Evolutionary conservation across 2,329 filamentous ascomycete species (phyloP).

Genomic region (Pseudogymnoascus sp.): DNA sequence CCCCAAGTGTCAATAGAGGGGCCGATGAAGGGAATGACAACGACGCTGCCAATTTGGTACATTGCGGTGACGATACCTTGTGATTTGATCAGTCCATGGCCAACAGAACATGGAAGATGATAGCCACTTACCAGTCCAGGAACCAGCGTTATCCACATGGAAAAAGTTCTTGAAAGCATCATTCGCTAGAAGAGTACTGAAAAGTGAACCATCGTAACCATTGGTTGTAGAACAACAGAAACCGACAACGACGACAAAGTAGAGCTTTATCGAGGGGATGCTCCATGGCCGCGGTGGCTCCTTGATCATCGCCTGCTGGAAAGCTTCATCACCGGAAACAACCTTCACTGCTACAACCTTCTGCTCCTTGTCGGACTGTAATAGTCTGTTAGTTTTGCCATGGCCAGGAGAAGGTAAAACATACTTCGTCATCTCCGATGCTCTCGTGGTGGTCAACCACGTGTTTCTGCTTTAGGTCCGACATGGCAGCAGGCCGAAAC

Average conservation of each 20-base stretch:
- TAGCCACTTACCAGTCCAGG: slow-evolving; percentile 34
- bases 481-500: not conserved
- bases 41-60: slow-evolving; percentile 39
- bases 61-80: slow-evolving; percentile 41
- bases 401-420: not conserved
- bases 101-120: not conserved
- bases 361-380: not conserved
- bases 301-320: slow-evolving; percentile 46
- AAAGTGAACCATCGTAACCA: slow-evolving; percentile 41
- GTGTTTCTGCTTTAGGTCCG: not conserved
- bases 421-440: not conserved
- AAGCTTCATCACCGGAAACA: slow-evolving; percentile 45
- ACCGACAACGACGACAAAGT: slow-evolving; percentile 38
- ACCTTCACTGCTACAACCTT: slow-evolving; percentile 33
- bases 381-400: not conserved
- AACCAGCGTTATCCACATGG: slow-evolving; percentile 35
- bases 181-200: slow-evolving; percentile 41
- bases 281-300: slow-evolving; percentile 41
- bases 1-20: slow-evolving; percentile 37
- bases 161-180: slow-evolving; percentile 35
- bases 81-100: not conserved
- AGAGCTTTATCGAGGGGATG: slow-evolving; percentile 34
- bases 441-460: not conserved
- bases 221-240: slow-evolving; percentile 45
- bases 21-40: slow-evolving; percentile 36